Evolutionary conservation across 192 early-diverging fungal genomes (phyloP), one percentile per base, ranked within the genome.

Genomic region (Coemansia sp.): DNA sequence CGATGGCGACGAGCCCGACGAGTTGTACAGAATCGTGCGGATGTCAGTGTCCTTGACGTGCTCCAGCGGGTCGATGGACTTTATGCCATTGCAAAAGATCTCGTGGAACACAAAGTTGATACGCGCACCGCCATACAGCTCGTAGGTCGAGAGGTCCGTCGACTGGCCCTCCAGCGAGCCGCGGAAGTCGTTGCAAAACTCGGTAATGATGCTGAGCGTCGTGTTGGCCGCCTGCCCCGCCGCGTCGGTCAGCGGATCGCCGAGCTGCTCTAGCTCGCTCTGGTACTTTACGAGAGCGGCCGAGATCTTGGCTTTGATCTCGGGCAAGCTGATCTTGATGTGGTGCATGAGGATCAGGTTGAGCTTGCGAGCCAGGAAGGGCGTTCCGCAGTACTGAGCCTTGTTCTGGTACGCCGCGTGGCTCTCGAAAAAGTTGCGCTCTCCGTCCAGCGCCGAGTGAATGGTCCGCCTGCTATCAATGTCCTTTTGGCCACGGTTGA

Each of bases 281-380:
- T 86, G 85, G 77, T 98, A 97, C 70, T 95, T 95, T 33, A 77
- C 76, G 35, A 99, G 69, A 2, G 92, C 87, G 1, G 90, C 85
- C 47, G 91, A 85, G 47, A 99, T 97, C 80, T 97, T 98, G 23
- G 94, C 89, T 72, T 99, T 99, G 75, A 99, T 99, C 71, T 99
- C 98, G 28, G 98, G 98, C 28, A 99, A 83, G 18, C 95, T 99
- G 68, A 92, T 94, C 57, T 90, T 89, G 78, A 99, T 99, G 77
- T 99, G 98, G 85, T 98, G 95, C 95, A 98, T 99, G 61, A 99
- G 86, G 55, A 99, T 95, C 89, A 96, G 90, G 79, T 96, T 99
- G 10, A 99, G 86, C 77, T 93, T 95, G 64, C 95, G 85, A n/a
- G 96, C 95, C 62, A 99, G 80, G 85, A 93, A 99, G 25, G 96